A percentile compares a stretch with the other conserved stretches of the same genome.
Conservation (phyloP, 768 basidiomycete species). For the Lactarius trivialis region DNA sequence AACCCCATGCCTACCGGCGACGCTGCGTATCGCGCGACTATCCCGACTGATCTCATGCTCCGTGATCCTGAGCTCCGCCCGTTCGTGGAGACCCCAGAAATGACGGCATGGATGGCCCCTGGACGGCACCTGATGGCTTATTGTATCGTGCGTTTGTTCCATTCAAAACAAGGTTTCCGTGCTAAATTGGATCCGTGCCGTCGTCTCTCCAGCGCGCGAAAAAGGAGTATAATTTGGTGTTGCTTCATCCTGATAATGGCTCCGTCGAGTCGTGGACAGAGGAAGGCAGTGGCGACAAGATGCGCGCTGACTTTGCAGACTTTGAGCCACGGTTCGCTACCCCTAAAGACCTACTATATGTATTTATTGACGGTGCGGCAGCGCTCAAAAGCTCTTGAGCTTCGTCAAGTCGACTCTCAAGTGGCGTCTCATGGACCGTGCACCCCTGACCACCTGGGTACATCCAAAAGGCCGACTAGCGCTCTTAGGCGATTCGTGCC, state of each 20-base stretch:
- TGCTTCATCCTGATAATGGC: conserved; percentile 35
- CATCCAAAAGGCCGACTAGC: conserved; percentile 32
- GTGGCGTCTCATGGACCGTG: conserved; percentile 39
- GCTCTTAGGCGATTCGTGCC: conserved; percentile 38
- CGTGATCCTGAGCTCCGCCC: conserved; percentile 45
- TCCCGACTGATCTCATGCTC: conserved; percentile 41
- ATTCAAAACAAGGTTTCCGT: background rate
- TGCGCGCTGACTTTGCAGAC: conserved; percentile 37
- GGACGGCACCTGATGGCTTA: conserved; percentile 41
- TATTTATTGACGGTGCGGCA: conserved; percentile 12
- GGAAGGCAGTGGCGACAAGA: conserved; percentile 38
- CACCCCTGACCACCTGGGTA: conserved; percentile 36
- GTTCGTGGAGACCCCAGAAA: conserved; percentile 46
- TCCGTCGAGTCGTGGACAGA: conserved; percentile 39
- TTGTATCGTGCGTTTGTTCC: conserved; percentile 33
- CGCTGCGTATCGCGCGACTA: conserved; percentile 52
- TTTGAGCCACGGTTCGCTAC: conserved; percentile 38
- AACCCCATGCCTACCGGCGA: conserved; percentile 50
- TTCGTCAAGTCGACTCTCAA: conserved; percentile 35
- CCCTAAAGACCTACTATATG: too few relatives aligned
- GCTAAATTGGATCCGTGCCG: background rate
- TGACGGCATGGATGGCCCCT: conserved; percentile 58
- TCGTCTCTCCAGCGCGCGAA: conserved; percentile 28
- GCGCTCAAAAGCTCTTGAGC: conserved; percentile 33
- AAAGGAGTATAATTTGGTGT: conserved; percentile 34